A percentile compares a stretch with the other conserved stretches of the same genome.
Conservation (phyloP, 208 protist species). For the Tritrichomonas foetus region DNA sequence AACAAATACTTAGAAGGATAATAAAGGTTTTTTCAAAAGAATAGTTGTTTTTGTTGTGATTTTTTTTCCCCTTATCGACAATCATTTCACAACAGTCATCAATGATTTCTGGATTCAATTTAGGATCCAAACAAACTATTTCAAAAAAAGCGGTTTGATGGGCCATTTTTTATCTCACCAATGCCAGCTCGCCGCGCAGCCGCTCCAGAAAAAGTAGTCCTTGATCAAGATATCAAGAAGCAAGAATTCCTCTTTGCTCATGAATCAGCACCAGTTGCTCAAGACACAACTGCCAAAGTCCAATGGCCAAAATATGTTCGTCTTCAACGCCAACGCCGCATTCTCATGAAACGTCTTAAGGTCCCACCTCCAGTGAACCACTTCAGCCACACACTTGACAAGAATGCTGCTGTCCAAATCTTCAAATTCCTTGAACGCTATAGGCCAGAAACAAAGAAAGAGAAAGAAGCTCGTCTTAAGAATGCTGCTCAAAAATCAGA, state of each 20-base stretch:
- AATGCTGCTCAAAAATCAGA: slow-evolving; percentile 67
- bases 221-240: neutral
- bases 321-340: slow-evolving; percentile 89
- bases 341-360: slow-evolving; percentile 94
- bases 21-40: too few species aligned
- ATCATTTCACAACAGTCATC: too few species aligned
- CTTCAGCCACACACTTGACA: slow-evolving; percentile 75
- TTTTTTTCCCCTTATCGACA: too few species aligned
- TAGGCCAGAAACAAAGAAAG: slow-evolving; percentile 67
- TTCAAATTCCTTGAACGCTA: slow-evolving; percentile 81
- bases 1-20: too few species aligned
- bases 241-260: slow-evolving; percentile 3
- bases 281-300: neutral
- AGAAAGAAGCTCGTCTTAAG: slow-evolving; percentile 82
- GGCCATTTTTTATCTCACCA: neutral
- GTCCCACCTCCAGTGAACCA: slow-evolving; percentile 82
- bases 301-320: slow-evolving; percentile 92
- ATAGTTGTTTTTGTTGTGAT: too few species aligned
- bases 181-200: neutral
- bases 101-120: too few species aligned
- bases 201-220: neutral
- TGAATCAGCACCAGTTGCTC: neutral
- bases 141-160: too few species aligned
- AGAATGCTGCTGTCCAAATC: slow-evolving; percentile 54
- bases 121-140: too few species aligned